phyloP scores from a whole-genome alignment of 345 rosid genomes.

The Melastoma malabathricum region DNA sequence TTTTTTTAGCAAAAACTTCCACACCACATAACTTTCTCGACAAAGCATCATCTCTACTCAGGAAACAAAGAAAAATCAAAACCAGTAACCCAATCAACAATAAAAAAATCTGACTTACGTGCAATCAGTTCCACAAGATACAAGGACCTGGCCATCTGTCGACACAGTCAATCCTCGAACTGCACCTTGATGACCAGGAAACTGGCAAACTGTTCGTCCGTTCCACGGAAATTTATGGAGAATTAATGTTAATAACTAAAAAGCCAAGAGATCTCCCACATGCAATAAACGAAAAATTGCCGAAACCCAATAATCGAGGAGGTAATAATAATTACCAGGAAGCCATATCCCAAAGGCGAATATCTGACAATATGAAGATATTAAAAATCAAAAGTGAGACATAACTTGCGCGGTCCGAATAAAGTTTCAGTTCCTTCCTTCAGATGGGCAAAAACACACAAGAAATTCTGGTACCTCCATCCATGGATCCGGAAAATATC shows the following conservation, averaged over 20 bases:
- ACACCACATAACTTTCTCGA: neutral
- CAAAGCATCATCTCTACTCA: neutral
- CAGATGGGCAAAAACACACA: too few species aligned
- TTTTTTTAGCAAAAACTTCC: neutral
- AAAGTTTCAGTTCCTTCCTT: too few species aligned
- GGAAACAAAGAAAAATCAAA: neutral
- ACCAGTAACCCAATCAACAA: too few species aligned
- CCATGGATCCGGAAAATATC: conserved; percentile 86
- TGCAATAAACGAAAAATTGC: neutral
- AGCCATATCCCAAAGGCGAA: conserved; percentile 91
- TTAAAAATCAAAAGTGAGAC: neutral
- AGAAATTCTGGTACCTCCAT: conserved; percentile 52
- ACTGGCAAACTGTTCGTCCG: conserved; percentile 80
- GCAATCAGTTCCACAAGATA: conserved; percentile 89
- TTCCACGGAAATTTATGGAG: conserved; percentile 9
- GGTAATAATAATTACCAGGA: conserved; percentile 33
- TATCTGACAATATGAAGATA: conserved; percentile 37
- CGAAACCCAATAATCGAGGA: neutral
- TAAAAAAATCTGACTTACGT: too few species aligned
- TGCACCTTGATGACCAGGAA: conserved; percentile 97
- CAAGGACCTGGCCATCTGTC: conserved; percentile 63
- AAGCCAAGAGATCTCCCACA: neutral
- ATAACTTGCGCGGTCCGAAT: neutral
- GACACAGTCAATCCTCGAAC: conserved; percentile 77
- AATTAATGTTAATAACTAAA: neutral